A percentile compares a stretch with the other conserved stretches of the same genome.
Conservation (phyloP, 208 protist genomes). For the Trypanosoma boissoni region DNA sequence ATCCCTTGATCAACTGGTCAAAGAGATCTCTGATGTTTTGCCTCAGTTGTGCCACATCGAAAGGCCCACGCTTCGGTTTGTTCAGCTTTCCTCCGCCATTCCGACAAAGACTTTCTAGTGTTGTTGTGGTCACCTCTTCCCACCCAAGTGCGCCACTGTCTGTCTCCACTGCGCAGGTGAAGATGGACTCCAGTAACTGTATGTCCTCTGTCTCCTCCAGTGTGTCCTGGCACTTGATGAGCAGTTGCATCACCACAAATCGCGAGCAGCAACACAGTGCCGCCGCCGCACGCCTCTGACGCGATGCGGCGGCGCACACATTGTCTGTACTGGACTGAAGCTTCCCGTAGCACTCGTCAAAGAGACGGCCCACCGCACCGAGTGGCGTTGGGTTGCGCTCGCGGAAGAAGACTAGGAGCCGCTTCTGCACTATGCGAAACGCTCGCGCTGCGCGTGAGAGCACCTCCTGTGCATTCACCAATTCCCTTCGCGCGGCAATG, state of each 20-base stretch:
- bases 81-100: background rate
- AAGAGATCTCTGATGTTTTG: conserved; percentile 52
- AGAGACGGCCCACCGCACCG: conserved; percentile 71
- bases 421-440: conserved; percentile 89
- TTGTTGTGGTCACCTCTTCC: conserved; percentile 87
- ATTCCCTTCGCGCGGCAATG: conserved; percentile 53
- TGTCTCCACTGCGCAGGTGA: conserved; percentile 54
- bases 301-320: conserved; percentile 30
- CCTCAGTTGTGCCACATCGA: conserved; percentile 56
- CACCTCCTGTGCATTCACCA: conserved; percentile 31
- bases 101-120: conserved; percentile 61
- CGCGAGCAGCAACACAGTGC: conserved; percentile 78
- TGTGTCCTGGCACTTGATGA: conserved; percentile 35
- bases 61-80: conserved; percentile 4
- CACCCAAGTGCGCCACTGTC: conserved; percentile 57
- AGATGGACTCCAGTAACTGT: conserved; percentile 46
- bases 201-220: conserved; percentile 26
- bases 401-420: conserved; percentile 86
- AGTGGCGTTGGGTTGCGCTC: conserved; percentile 80
- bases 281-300: conserved; percentile 46
- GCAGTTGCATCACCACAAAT: conserved; percentile 67
- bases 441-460: conserved; percentile 60
- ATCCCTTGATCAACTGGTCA: conserved; percentile 26
- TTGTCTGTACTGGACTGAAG: conserved; percentile 52
- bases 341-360: conserved; percentile 73